These are phyloP conservation scores for Metschnikowia lochheadii DNA, from an alignment of 805 yeast genomes.

Conservation along the genomic window DNA sequence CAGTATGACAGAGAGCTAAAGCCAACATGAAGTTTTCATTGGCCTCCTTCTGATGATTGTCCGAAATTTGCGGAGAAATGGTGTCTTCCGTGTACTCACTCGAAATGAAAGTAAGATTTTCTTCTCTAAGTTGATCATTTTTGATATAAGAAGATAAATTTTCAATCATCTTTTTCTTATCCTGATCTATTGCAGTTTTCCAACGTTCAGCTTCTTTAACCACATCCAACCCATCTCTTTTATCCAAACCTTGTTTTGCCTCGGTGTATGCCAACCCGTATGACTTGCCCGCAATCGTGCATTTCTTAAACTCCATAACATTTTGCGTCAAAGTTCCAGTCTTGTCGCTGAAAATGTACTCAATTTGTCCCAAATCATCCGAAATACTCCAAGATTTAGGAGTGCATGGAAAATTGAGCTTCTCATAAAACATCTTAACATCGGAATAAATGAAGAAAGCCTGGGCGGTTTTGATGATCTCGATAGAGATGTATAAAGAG, in stretches of 20 bases:
- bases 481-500: constrained; percentile 75
- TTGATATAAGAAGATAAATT: constrained; percentile 27
- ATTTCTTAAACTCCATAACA: constrained; percentile 80
- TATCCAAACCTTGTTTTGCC: constrained; percentile 73
- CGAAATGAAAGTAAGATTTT: constrained; percentile 55
- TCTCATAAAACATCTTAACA: constrained; percentile 63
- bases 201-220: constrained; percentile 59
- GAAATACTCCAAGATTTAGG: constrained; percentile 85
- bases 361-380: constrained; percentile 83
- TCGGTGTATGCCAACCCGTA: constrained; percentile 84
- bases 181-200: constrained; percentile 48
- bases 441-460: constrained; percentile 79
- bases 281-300: constrained; percentile 66
- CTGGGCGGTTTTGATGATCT: constrained; percentile 77
- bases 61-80: constrained; percentile 26
- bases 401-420: constrained; percentile 73
- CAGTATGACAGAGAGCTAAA: constrained; percentile 72
- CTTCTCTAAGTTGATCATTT: constrained; percentile 48
- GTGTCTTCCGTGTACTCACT: constrained; percentile 55
- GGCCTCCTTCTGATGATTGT: constrained; percentile 36
- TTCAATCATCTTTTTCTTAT: constrained; percentile 46
- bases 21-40: constrained; percentile 60
- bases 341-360: constrained; percentile 78
- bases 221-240: constrained; percentile 73
- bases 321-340: constrained; percentile 84